Base-by-base conservation (phyloP, 2,329 filamentous ascomycete genomes). In the Colletotrichum zoysiae region DNA sequence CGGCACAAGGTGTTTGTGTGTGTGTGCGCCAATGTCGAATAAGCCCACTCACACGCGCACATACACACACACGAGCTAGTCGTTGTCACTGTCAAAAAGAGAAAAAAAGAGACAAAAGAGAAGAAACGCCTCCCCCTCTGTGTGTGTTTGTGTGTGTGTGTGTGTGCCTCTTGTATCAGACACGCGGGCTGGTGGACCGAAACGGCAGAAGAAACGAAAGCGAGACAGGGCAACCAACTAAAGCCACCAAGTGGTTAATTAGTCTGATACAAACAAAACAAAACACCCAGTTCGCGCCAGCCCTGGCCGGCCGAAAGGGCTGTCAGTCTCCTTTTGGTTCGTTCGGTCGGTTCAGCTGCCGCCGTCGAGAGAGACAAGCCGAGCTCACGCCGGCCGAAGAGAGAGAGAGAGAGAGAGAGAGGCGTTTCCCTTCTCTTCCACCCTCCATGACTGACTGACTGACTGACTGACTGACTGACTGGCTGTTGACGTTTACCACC, bases 311-410 rank as follows among this genome's bases (percentile, higher is more conserved):
- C 26, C 26, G 26, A 26, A 26, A 26, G 26, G 26, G 18, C 20
- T n/a, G 26, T 42, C n/a, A n/a, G n/a, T n/a, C 40, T 57, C 40
- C 7, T 12, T 12, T 20, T 50, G 30, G 26, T 68, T 3, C 26
- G 26, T 26, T 26, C 26, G 26, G 26, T 38, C 40, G 30, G 26
- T 68, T 40, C 50, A 44, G 51, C 30, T n/a, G 40, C 26, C 51
- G 30, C 23, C 44, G 9, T 35, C 12, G 18, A 56, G 46, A 55
- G 46, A 58, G 44, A 60, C 44, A 46, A 60, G 67, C 67, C 67
- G 67, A 60, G 40, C 44, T 44, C 55, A 59, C 46, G 61, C 61
- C 67, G 51, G n/a, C 44, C 14, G 7, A 5, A 44, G 18, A 46
- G n/a, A n/a, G n/a, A n/a, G n/a, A n/a, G n/a, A n/a, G n/a, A n/a